Conservation (phyloP, 2,329 filamentous ascomycete genomes). For the Aspergillus niger region DNA sequence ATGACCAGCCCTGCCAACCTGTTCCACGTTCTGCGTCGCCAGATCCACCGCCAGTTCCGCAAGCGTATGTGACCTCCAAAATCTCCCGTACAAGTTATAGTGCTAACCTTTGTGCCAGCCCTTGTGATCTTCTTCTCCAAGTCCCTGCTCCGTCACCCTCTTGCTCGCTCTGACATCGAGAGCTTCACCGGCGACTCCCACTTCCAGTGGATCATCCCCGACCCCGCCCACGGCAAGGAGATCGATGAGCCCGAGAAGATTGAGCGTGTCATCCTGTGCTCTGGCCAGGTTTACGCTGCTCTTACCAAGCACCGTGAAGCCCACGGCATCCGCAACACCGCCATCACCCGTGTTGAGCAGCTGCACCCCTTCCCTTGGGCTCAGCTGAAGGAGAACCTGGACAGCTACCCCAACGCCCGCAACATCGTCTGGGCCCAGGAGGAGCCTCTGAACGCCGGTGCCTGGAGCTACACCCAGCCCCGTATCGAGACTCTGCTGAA, state of each 20-base stretch:
- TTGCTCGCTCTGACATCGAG: conserved; percentile 85
- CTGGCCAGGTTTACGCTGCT: conserved; percentile 89
- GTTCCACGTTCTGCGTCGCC: conserved; percentile 93
- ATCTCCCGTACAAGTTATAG: background rate
- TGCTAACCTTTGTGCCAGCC: conserved; percentile 54
- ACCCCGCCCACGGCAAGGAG: conserved; percentile 75
- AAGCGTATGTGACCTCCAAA: conserved; percentile 71
- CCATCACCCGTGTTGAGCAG: conserved; percentile 94
- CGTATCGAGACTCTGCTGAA: conserved; percentile 96
- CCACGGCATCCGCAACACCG: conserved; percentile 84
- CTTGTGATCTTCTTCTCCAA: conserved; percentile 99
- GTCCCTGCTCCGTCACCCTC: conserved; percentile 87
- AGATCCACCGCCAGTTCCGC: conserved; percentile 99
- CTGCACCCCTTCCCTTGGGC: conserved; percentile 99
- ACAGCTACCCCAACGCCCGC: conserved; percentile 95
- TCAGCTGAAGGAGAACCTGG: conserved; percentile 92
- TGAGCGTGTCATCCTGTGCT: conserved; percentile 90
- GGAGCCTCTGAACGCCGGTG: conserved; percentile 94
- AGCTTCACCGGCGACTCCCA: conserved; percentile 89
- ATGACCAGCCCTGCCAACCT: conserved; percentile 95
- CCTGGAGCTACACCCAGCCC: conserved; percentile 96
- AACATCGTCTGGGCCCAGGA: conserved; percentile 97
- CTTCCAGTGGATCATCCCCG: conserved; percentile 95
- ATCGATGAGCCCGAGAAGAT: conserved; percentile 84
- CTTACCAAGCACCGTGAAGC: conserved; percentile 88